Percentiles rank a stretch among this genome's conserved stretches.
phyloP scores from a whole-genome alignment of 352 stramenopile species.

The Globisporangium middletonii region DNA sequence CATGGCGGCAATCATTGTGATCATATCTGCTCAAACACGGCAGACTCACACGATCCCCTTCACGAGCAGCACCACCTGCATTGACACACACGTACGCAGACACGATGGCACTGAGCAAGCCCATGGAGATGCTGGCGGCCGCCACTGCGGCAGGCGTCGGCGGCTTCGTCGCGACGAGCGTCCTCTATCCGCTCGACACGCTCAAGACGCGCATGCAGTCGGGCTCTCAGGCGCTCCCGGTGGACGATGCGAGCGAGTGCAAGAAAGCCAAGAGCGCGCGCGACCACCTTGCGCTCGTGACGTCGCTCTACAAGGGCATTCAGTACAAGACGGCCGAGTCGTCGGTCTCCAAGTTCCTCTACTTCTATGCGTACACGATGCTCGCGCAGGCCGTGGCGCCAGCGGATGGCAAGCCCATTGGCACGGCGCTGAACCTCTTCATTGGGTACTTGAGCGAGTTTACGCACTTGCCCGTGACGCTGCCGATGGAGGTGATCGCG shows the following conservation, averaged over 20 bases:
- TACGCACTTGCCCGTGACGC: conserved; percentile 67
- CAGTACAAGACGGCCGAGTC: conserved; percentile 84
- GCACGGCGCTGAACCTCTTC: conserved; percentile 60
- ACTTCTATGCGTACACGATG: conserved; percentile 89
- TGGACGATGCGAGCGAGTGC: conserved; percentile 20
- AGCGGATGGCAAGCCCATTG: conserved; percentile 51
- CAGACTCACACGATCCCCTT: background rate
- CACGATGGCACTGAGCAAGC: conserved; percentile 69
- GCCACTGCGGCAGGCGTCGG: conserved; percentile 71
- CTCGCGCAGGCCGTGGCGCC: conserved; percentile 56
- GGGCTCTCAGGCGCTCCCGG: conserved; percentile 39
- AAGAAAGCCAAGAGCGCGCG: conserved; percentile 19
- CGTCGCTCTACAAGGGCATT: conserved; percentile 74
- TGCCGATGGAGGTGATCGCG: conserved; percentile 87
- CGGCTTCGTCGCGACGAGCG: conserved; percentile 69
- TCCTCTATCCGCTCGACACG: conserved; percentile 82
- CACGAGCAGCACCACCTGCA: background rate
- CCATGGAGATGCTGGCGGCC: conserved; percentile 76
- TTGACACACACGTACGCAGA: background rate
- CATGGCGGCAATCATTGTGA: background rate
- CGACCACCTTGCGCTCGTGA: conserved; percentile 34
- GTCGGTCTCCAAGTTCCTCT: conserved; percentile 85
- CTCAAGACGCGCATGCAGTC: conserved; percentile 89
- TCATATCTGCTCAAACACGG: background rate
- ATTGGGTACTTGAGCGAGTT: conserved; percentile 85